These are phyloP conservation scores for Botryobasidium botryosum DNA, from an alignment of 768 basidiomycete genomes.

Conservation along the genomic window DNA sequence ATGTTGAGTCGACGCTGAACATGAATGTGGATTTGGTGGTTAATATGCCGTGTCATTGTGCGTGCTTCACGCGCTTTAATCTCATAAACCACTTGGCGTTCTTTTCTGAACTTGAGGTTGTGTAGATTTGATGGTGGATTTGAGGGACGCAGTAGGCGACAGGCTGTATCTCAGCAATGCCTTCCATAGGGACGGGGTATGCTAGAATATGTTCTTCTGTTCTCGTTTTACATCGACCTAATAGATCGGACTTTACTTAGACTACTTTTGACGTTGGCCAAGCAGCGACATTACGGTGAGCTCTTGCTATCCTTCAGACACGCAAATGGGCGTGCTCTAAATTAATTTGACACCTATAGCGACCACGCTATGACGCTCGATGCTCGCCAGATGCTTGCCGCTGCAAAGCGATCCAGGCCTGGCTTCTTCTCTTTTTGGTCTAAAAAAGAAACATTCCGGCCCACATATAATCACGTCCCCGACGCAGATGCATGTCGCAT, in stretches of 20 bases:
- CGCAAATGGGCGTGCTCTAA: no score
- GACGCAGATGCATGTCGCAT: constrained; percentile 72
- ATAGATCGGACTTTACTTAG: constrained; percentile 20
- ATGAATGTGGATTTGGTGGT: constrained; percentile 88
- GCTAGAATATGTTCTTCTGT: not conserved
- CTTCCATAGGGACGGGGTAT: constrained; percentile 71
- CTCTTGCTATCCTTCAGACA: constrained; percentile 1
- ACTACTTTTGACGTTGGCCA: constrained; percentile 69
- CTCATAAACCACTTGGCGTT: not conserved
- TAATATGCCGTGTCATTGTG: constrained; percentile 85
- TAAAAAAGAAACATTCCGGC: constrained; percentile 34
- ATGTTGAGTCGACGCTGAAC: constrained; percentile 43
- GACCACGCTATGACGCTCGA: no score
- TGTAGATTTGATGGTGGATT: constrained; percentile 34
- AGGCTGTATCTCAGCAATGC: constrained; percentile 65
- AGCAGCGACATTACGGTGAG: constrained; percentile 50
- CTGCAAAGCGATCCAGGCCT: no score
- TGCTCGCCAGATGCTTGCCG: no score
- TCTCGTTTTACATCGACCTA: constrained; percentile 2
- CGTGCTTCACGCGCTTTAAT: constrained; percentile 20
- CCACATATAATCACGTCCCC: constrained; percentile 49
- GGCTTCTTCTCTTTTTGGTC: no score
- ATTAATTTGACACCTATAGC: no score
- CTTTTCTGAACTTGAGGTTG: not conserved
- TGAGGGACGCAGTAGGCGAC: constrained; percentile 90